Evolutionary conservation across 2,329 filamentous ascomycete genomes (phyloP), one percentile per base, ranked within the genome.

Genomic region (Aspergillus felis): DNA sequence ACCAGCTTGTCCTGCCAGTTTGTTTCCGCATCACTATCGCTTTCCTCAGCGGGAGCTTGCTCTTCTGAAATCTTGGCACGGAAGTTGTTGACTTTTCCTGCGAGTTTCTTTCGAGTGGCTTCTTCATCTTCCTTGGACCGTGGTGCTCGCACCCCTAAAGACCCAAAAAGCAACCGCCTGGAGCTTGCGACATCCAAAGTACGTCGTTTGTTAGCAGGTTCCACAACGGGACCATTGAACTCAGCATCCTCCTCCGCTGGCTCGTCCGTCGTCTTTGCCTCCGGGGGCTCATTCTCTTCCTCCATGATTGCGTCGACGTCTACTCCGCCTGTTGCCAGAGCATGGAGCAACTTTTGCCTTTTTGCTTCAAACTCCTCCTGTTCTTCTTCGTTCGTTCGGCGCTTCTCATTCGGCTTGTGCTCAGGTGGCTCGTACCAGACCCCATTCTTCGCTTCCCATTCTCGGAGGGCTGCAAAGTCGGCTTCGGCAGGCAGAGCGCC

Each of bases 1-100:
- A 79, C 82, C 58, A 97, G 87, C 63, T 86, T 91, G 4, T 84
- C 77, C 63, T 84, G 84, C 92, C 92, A 97, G 24, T 84, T 81
- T 29, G 89, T 81, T 0, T 82, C 75, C 48, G 85, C 80, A 48
- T 83, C 77, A 28, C 77, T 72, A 17, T 76, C 71, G 54, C 55
- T 35, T 9, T 54, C 58, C 2, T 66, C 68, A 24, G 69, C 66
- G 25, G 64, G 35, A 48, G 50, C 67, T 35, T 64, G 57, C 7
- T 66, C 63, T 24, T 69, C 56, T 29, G 67, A 62, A 27, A 67
- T 63, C 22, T 71, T 60, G 25, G 71, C 63, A 50, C 64, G 71
- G 38, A 47, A 61, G 49, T 48, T 75, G 60, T 61, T 77, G 68
- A 80, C 77, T 70, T 81, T 76, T 59, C 81, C 82, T 76, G 84